phyloP scores from a whole-genome alignment of 2,329 filamentous ascomycete genomes.

The Zymoseptoria brevis region DNA sequence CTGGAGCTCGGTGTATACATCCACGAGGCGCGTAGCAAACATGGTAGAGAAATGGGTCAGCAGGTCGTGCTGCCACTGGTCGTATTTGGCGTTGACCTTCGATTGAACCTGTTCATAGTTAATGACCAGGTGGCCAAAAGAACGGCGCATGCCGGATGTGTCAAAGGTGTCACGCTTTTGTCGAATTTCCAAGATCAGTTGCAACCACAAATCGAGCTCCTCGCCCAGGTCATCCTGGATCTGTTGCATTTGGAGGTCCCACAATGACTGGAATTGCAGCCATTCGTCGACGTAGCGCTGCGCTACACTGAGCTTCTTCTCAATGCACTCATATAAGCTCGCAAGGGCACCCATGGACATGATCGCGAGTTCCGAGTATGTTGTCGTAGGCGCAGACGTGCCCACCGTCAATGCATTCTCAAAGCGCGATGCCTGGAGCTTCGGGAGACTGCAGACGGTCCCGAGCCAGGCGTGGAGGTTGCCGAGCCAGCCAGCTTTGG shows the following conservation, averaged over 20 bases:
- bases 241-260: slow-evolving; percentile 93
- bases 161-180: slow-evolving; percentile 96
- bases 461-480: slow-evolving; percentile 92
- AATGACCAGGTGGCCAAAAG: slow-evolving; percentile 88
- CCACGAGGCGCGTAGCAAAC: slow-evolving; percentile 81
- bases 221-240: slow-evolving; percentile 90
- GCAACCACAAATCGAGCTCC: slow-evolving; percentile 84
- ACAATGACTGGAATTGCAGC: slow-evolving; percentile 96
- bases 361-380: slow-evolving; percentile 77
- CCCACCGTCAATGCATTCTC: slow-evolving; percentile 69
- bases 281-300: slow-evolving; percentile 90
- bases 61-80: slow-evolving; percentile 98
- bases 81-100: slow-evolving; percentile 98
- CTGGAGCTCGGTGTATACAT: slow-evolving; percentile 85
- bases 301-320: slow-evolving; percentile 73
- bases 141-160: slow-evolving; percentile 85
- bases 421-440: slow-evolving; percentile 91
- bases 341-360: slow-evolving; percentile 73
- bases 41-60: slow-evolving; percentile 85
- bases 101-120: slow-evolving; percentile 98
- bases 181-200: slow-evolving; percentile 91
- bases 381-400: slow-evolving; percentile 53
- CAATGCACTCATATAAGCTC: slow-evolving; percentile 73
- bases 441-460: slow-evolving; percentile 82
- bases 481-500: slow-evolving; percentile 84